Evolutionary conservation across 2,329 filamentous ascomycete genomes (phyloP).

Genomic region (Colletotrichum somersetense): DNA sequence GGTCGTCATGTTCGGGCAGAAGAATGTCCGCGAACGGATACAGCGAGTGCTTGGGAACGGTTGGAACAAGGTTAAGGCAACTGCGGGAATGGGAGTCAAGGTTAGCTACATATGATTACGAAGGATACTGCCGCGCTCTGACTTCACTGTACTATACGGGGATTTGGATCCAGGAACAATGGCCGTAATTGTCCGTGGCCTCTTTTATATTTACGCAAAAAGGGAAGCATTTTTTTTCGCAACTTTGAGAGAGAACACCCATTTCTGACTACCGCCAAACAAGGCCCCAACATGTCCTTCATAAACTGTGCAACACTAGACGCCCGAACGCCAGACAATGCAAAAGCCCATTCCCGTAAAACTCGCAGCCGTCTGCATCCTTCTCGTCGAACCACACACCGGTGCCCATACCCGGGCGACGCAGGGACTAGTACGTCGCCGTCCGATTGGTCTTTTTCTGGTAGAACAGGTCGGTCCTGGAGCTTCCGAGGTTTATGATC

Average conservation of each 20-base stretch:
- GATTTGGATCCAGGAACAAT: conserved; percentile 24
- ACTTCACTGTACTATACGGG: conserved; percentile 43
- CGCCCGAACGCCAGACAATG: conserved; percentile 45
- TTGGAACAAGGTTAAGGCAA: conserved; percentile 86
- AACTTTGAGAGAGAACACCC: conserved; percentile 8
- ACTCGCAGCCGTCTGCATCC: conserved; percentile 42
- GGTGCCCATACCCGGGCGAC: conserved; percentile 63
- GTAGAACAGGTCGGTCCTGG: conserved; percentile 86
- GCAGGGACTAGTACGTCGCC: conserved; percentile 64
- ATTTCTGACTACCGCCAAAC: conserved; percentile 10
- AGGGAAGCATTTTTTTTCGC: conserved; percentile 11
- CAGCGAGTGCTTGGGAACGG: conserved; percentile 75
- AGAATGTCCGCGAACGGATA: conserved; percentile 80
- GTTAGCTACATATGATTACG: conserved; percentile 87
- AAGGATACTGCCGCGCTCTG: conserved; percentile 39
- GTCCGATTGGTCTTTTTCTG: conserved; percentile 76
- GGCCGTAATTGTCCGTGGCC: conserved; percentile 25
- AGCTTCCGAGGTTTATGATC: conserved; percentile 98
- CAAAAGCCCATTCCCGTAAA: conserved; percentile 35
- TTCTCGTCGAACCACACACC: conserved; percentile 16
- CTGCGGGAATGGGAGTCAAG: conserved; percentile 96
- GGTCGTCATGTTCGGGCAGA: conserved; percentile 79
- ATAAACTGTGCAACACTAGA: conserved; percentile 8
- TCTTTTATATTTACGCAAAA: conserved; percentile 12
- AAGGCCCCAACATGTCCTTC: conserved; percentile 5